Evolutionary conservation across 768 basidiomycete species (phyloP), one percentile per base, ranked within the genome.

Genomic region (Agaricus subrufescens): DNA sequence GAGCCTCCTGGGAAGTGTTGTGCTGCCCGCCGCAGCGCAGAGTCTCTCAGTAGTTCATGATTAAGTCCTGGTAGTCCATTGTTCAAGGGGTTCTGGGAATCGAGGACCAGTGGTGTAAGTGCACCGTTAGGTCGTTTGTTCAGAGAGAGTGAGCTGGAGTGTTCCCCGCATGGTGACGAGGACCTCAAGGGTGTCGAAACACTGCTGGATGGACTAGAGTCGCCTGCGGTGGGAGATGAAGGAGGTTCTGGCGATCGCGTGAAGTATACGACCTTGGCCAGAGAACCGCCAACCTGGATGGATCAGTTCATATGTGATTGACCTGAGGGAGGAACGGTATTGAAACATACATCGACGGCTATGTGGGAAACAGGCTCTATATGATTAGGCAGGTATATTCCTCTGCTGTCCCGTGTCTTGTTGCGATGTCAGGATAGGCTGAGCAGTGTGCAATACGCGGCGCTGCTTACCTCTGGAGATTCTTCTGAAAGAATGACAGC

Each of bases 181-280:
- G 79, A 78, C 45, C 75, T 67, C 12, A 34, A 34, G 34, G 81
- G 72, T 59, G 79, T 66, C 56, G 73, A 78, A 44, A 81, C 64
- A 55, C 71, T 72, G 65, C 75, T 79, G 19, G 71, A 71, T 55
- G 76, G 75, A 55, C 75, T 77, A 40, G 79, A 83, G 14, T 84
- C 86, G 23, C 70, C 71, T 11, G 86, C 66, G 11, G 87, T 85
- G 6, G 91, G 89, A 6, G 91, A 89, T 30, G 84, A 77, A n/a
- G 88, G 87, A 3, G 89, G 88, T 54, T 90, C 87, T 3, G 90
- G 86, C 7, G 94, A 94, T 48, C 97, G 89, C 45, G 96, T 98
- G 71, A 98, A 98, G 74, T 98, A 99, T 63, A 97, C 93, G 50
- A 99, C 91, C 71, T 99, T 99, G 58, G 95, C 96, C 12, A 99